Evolutionary conservation across 768 basidiomycete genomes (phyloP).

Genomic region (Mycena belliarum): DNA sequence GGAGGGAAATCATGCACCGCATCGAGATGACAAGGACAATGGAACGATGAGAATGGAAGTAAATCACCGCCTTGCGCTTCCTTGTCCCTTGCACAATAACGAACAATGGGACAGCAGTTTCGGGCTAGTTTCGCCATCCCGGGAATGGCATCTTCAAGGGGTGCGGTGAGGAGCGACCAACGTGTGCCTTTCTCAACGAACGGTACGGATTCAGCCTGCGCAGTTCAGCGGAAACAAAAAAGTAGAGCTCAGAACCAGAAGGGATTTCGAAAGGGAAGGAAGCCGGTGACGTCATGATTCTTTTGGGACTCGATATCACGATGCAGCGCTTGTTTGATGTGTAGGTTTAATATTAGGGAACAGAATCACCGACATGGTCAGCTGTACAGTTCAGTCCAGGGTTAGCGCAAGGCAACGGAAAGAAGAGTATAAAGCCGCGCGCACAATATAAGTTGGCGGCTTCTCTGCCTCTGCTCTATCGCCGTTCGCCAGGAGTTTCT

Average conservation of each 20-base stretch:
- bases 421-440: slow-evolving; percentile 13
- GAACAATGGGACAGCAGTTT: slow-evolving; percentile 16
- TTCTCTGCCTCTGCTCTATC: slow-evolving; percentile 95
- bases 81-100: no score
- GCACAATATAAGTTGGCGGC: slow-evolving; percentile 87
- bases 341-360: slow-evolving; percentile 24
- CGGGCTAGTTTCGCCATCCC: slow-evolving; percentile 18
- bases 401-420: slow-evolving; percentile 23
- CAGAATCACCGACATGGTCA: slow-evolving; percentile 72
- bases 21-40: slow-evolving; percentile 13
- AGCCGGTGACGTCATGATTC: slow-evolving; percentile 13
- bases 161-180: slow-evolving; percentile 1
- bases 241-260: slow-evolving; percentile 7
- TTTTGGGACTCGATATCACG: slow-evolving; percentile 25
- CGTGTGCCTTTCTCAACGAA: background rate
- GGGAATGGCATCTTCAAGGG: slow-evolving; percentile 18
- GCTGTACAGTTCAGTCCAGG: slow-evolving; percentile 51
- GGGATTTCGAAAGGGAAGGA: slow-evolving; percentile 11
- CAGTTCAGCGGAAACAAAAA: slow-evolving; percentile 8
- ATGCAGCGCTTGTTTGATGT: slow-evolving; percentile 14
- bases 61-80: slow-evolving; percentile 7
- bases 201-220: background rate
- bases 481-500: slow-evolving; percentile 95
- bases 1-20: background rate
- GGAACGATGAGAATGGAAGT: slow-evolving; percentile 22